Evolutionary conservation across 768 basidiomycete species (phyloP).

Genomic region (Vishniacozyma victoriae): DNA sequence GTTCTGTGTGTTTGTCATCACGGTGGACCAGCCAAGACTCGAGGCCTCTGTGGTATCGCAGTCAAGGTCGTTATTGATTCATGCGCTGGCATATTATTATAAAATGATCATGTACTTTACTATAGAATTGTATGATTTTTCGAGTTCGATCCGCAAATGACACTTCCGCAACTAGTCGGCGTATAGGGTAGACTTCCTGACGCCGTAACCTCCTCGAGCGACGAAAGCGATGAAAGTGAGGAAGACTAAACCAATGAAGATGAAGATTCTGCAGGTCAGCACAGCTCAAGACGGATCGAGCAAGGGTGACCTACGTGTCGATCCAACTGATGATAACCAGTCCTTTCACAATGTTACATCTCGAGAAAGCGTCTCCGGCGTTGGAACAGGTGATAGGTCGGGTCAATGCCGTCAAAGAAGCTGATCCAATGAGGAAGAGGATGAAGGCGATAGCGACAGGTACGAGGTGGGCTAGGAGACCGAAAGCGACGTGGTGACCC

Average conservation of each 20-base stretch:
- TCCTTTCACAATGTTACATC: constrained; percentile 46
- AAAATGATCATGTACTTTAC: not conserved
- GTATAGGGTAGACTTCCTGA: constrained; percentile 29
- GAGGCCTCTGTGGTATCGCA: too few species aligned
- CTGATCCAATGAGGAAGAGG: constrained; percentile 45
- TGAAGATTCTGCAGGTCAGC: constrained; percentile 37
- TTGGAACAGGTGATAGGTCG: constrained; percentile 39
- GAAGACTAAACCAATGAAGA: constrained; percentile 39
- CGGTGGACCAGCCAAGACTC: too few species aligned
- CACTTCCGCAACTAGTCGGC: constrained; percentile 15
- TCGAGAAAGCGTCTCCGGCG: constrained; percentile 21
- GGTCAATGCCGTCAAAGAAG: constrained; percentile 44
- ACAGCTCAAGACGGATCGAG: too few species aligned
- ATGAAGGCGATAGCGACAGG: constrained; percentile 46
- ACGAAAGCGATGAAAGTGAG: constrained; percentile 32
- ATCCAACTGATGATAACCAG: constrained; percentile 46
- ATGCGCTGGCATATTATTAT: too few species aligned
- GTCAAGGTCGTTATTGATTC: too few species aligned
- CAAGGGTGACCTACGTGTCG: constrained; percentile 31
- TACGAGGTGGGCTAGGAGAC: constrained; percentile 42
- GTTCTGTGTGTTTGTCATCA: too few species aligned
- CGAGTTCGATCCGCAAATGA: not conserved
- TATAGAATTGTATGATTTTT: not conserved
- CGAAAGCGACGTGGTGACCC: constrained; percentile 35
- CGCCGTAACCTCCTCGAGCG: constrained; percentile 33